Base-by-base conservation (phyloP, 805 yeast species). In the Starmerella cellae region DNA sequence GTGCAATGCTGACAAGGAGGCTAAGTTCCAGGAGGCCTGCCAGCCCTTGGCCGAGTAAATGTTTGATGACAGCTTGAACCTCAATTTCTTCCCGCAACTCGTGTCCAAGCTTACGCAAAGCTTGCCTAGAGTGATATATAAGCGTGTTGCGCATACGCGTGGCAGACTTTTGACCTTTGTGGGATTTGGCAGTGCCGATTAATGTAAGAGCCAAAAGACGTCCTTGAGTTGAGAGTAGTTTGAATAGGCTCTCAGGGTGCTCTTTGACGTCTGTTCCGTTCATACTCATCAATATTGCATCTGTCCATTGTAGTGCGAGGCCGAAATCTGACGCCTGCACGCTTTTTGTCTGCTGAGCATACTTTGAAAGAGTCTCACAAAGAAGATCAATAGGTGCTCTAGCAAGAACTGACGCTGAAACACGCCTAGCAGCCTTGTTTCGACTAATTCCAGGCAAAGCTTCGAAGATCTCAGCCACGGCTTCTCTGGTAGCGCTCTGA, bases 191-290 rank as follows among this genome's bases (percentile, higher is more conserved):
- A 2, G 27, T 5, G 16, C 32, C 22, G 3, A n/a, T 8, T 21
- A 46, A 19, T 1, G 41, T 26, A 10, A 14, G 21, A 4, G 31
- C 11, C 5, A 44, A 36, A 5, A 38, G 20, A 3, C 10, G 6
- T 5, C 47, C 47, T 14, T 46, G 47, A 5, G 34, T 16, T n/a
- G 32, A 17, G 27, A 46, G 17, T 21, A 46, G 28, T 3, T 28
- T 9, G 3, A 14, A 24, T 5, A 33, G 30, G 1, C 4, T 13
- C 3, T 31, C 36, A 4, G 38, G 27, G 19, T 36, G 24, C 2
- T 9, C 17, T 17, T 23, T 17, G 14, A 23, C 31, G 3, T 20
- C 19, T 3, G 4, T 31, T 4, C 14, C 14, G 14, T 5, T 36
- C 20, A 28, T 22, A 8, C 19, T 5, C 18, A 20, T 10, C 3